phyloP scores from a whole-genome alignment of 495 filamentous ascomycete genomes.

The Collariella sp. region DNA sequence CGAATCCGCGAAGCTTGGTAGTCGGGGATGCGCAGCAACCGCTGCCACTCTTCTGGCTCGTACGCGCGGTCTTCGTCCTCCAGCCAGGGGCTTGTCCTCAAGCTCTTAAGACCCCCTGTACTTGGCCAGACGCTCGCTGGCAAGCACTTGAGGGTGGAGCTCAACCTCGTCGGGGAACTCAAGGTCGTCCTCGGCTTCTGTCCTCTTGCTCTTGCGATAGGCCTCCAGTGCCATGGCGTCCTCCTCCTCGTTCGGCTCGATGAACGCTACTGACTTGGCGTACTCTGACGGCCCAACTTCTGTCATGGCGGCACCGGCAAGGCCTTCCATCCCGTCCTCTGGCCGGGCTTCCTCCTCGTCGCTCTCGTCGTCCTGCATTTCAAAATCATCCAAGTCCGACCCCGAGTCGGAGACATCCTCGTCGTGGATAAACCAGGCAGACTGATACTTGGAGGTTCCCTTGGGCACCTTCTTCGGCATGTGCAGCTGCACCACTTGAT shows the following conservation, averaged over 20 bases:
- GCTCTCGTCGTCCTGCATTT: conserved; percentile 56
- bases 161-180: conserved; percentile 98
- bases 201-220: conserved; percentile 65
- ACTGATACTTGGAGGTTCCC: conserved; percentile 88
- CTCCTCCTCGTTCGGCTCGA: conserved; percentile 79
- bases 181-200: conserved; percentile 76
- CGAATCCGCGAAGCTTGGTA: conserved; percentile 73
- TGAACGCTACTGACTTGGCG: conserved; percentile 82
- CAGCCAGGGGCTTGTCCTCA: conserved; percentile 80
- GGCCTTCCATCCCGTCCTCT: conserved; percentile 71
- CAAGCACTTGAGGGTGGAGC: conserved; percentile 76
- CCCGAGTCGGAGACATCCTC: conserved; percentile 75
- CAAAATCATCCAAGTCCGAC: conserved; percentile 71
- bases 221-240: conserved; percentile 70
- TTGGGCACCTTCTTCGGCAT: conserved; percentile 70
- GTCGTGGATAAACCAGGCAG: conserved; percentile 85
- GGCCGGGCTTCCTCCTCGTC: conserved; percentile 44
- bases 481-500: conserved; percentile 26
- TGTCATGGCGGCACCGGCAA: conserved; percentile 58
- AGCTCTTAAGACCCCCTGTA: conserved; percentile 86
- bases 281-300: conserved; percentile 77
- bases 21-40: conserved; percentile 72
- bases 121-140: conserved; percentile 71
- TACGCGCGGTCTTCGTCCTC: conserved; percentile 74
- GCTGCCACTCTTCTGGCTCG: conserved; percentile 82